phyloP scores from a whole-genome alignment of 768 basidiomycete species.

The Trametes villosa region DNA sequence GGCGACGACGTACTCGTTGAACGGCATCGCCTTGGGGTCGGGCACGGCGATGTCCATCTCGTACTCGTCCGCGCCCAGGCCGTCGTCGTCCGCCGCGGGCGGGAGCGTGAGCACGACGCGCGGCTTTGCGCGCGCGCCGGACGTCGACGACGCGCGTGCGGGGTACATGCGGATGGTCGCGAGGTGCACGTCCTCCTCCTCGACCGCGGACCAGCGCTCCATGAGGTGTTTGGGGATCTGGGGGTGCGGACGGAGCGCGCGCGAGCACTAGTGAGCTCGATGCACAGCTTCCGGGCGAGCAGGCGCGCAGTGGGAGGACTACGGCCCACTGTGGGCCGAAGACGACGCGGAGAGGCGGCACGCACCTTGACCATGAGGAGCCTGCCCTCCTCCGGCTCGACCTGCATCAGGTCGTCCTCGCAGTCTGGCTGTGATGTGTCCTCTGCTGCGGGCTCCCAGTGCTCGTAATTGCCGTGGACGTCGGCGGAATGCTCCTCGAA shows the following conservation, averaged over 20 bases:
- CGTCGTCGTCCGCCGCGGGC: slow-evolving; percentile 52
- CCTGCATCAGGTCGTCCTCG: neutral
- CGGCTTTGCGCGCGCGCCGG: slow-evolving; percentile 44
- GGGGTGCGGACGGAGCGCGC: neutral
- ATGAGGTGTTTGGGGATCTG: slow-evolving; percentile 85
- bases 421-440: neutral
- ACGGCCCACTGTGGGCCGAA: neutral
- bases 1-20: slow-evolving; percentile 78
- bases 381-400: neutral
- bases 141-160: slow-evolving; percentile 11
- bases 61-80: slow-evolving; percentile 58
- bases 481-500: slow-evolving; percentile 4
- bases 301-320: neutral
- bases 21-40: slow-evolving; percentile 52
- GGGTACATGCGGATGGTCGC: slow-evolving; percentile 81
- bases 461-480: slow-evolving; percentile 2
- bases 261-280: neutral
- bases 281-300: neutral
- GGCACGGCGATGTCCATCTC: slow-evolving; percentile 85
- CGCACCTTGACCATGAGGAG: slow-evolving; percentile 8
- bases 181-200: slow-evolving; percentile 72
- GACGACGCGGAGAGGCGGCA: neutral
- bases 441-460: neutral
- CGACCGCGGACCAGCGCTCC: slow-evolving; percentile 76
- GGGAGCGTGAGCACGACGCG: slow-evolving; percentile 69